Evolutionary conservation across 306 rosid species (phyloP).

Genomic region (Rosa persica): DNA sequence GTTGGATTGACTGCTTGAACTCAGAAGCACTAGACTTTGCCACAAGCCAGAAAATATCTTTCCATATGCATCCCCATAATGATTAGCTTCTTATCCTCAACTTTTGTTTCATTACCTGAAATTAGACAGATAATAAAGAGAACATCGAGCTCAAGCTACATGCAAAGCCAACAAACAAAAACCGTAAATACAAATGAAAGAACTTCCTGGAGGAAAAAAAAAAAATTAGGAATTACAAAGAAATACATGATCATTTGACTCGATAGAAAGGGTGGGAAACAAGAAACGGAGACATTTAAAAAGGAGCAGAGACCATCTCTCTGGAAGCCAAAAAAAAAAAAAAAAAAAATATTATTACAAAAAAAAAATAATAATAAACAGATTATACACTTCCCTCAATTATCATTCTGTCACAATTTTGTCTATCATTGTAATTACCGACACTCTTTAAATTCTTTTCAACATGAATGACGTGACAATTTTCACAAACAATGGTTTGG

Average conservation of each 20-base stretch:
- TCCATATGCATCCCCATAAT: not conserved
- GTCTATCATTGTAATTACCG: no score
- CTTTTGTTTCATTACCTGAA: not conserved
- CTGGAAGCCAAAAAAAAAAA: no score
- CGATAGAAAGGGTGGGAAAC: not conserved
- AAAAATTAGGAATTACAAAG: not conserved
- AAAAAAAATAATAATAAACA: no score
- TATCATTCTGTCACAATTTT: not conserved
- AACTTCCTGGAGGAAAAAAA: not conserved
- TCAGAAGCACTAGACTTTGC: not conserved
- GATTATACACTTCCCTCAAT: no score
- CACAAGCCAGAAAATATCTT: not conserved
- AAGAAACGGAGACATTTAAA: not conserved
- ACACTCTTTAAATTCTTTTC: not conserved
- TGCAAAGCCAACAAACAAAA: not conserved
- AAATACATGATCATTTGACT: not conserved
- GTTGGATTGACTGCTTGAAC: not conserved
- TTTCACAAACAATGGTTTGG: not conserved
- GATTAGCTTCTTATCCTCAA: not conserved
- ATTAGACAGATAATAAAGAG: not conserved
- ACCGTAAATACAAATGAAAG: not conserved
- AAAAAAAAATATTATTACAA: no score
- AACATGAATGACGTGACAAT: not conserved
- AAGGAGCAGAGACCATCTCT: not conserved
- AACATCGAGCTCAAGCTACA: not conserved